Evolutionary conservation across 352 stramenopile genomes (phyloP).

Genomic region (Phytophthora pistaciae): DNA sequence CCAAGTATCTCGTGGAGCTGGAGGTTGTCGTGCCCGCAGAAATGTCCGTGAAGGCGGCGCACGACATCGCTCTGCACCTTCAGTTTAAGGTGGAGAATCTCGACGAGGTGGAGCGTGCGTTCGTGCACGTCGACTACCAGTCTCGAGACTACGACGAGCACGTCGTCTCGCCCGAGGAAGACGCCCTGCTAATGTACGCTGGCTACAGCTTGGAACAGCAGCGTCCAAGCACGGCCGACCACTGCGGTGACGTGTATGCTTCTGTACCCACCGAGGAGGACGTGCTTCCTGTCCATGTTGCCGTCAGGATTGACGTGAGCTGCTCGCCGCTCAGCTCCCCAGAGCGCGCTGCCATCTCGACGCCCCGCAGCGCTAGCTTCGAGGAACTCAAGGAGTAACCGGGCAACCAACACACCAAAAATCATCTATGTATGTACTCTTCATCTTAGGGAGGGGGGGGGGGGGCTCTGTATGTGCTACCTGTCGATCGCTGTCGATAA

Average conservation of each 20-base stretch:
- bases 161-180: conserved; percentile 60
- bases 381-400: conserved; percentile 21
- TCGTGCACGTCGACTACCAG: conserved; percentile 97
- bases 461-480: no score
- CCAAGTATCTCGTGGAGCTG: conserved; percentile 95
- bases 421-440: conserved; percentile 1
- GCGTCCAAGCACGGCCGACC: conserved; percentile 4
- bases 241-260: conserved; percentile 26
- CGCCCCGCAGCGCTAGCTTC: conserved; percentile 19
- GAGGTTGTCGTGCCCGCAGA: conserved; percentile 93
- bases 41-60: conserved; percentile 91
- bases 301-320: conserved; percentile 8
- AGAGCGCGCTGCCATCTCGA: conserved; percentile 10
- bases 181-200: conserved; percentile 60
- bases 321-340: conserved; percentile 14
- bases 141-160: conserved; percentile 79
- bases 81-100: conserved; percentile 95
- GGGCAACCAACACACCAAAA: conserved; percentile 2
- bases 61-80: conserved; percentile 95
- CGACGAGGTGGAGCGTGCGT: conserved; percentile 93
- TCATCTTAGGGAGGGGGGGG: no score
- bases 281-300: background rate
- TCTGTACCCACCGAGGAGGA: conserved; percentile 30
- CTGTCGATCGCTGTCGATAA: no score
- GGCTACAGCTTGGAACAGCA: conserved; percentile 28